These are phyloP conservation scores for Speleostelium caveatum DNA, from an alignment of 78 protist genomes.

Conservation along the genomic window DNA sequence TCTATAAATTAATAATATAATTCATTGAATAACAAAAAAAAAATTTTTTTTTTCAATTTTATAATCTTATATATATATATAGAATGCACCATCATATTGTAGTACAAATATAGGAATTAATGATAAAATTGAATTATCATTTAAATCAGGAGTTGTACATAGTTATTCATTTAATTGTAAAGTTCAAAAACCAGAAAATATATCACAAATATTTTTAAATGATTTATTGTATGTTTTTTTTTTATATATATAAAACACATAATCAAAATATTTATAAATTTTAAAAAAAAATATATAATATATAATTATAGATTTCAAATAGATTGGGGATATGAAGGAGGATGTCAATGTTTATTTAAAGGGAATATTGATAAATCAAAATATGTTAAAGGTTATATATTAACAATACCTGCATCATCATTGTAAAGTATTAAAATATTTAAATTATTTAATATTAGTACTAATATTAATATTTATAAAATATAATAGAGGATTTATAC, in stretches of 20 bases:
- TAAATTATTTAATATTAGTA: background rate
- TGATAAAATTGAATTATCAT: slow-evolving; percentile 1
- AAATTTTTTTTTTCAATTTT: too few relatives aligned
- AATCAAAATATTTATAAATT: background rate
- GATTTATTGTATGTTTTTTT: slow-evolving; percentile 4
- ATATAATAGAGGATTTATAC: slow-evolving; percentile 30
- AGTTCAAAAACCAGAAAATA: background rate
- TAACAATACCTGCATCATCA: slow-evolving; percentile 12
- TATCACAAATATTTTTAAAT: slow-evolving; percentile 2
- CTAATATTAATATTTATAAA: background rate
- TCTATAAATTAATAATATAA: too few relatives aligned
- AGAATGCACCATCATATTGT: slow-evolving; percentile 12
- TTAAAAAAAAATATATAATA: background rate
- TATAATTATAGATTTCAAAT: slow-evolving; percentile 1
- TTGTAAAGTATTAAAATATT: background rate
- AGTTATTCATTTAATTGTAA: slow-evolving; percentile 16
- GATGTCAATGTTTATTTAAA: background rate
- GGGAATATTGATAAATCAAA: background rate
- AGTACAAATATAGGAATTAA: background rate
- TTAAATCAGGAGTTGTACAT: slow-evolving; percentile 10
- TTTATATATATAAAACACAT: too few relatives aligned
- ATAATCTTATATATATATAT: too few relatives aligned
- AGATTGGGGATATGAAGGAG: background rate
- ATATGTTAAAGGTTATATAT: slow-evolving; percentile 6
- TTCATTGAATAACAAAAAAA: background rate